Conservation (phyloP, 192 early-diverging fungal species). For the Coemansia sp. region DNA sequence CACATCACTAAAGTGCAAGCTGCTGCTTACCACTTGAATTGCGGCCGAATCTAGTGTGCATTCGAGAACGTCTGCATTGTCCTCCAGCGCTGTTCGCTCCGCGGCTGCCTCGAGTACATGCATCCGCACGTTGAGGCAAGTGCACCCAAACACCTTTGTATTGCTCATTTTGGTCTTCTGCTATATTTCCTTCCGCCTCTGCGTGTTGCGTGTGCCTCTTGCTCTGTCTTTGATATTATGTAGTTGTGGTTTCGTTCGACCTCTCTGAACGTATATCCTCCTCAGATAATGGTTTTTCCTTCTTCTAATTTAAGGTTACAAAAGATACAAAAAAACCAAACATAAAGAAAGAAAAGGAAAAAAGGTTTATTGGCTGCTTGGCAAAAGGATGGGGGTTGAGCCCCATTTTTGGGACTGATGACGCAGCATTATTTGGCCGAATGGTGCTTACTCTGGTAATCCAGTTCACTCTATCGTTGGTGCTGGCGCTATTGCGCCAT, state of each 20-base stretch:
- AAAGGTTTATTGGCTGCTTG: background rate
- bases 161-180: slow-evolving; percentile 12
- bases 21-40: slow-evolving; percentile 42
- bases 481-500: background rate
- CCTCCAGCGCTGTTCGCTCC: slow-evolving; percentile 29
- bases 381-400: background rate
- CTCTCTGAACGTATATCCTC: background rate
- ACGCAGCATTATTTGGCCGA: background rate
- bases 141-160: slow-evolving; percentile 19
- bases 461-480: no score
- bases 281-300: background rate
- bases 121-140: slow-evolving; percentile 44
- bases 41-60: slow-evolving; percentile 30
- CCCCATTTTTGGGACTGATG: background rate
- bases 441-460: no score
- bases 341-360: slow-evolving; percentile 4
- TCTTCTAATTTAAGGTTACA: background rate
- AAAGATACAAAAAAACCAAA: slow-evolving; percentile 14
- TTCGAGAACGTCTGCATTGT: slow-evolving; percentile 39
- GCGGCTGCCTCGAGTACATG: slow-evolving; percentile 20
- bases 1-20: background rate
- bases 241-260: background rate
- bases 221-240: background rate
- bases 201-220: slow-evolving; percentile 1
- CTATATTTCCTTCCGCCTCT: slow-evolving; percentile 3